Evolutionary conservation across 148 eudicot genomes (phyloP).

Genomic region (Nyssa sinensis): DNA sequence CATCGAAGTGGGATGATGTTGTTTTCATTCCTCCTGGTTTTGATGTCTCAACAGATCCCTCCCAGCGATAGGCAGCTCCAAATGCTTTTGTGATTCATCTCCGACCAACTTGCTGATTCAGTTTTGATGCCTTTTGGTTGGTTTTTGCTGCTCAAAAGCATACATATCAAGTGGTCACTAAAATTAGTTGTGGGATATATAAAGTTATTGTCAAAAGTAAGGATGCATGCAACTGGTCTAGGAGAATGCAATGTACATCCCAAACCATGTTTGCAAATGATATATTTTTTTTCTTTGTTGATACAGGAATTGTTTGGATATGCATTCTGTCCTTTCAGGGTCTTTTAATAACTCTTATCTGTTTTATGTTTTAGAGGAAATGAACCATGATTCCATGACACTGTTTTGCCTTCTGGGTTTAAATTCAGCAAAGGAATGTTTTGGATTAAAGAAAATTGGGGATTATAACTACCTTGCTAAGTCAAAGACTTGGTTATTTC

Average conservation of each 20-base stretch:
- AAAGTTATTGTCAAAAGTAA: neutral
- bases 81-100: neutral
- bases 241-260: too few species aligned
- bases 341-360: neutral
- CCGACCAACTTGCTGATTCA: neutral
- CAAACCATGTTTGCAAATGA: neutral
- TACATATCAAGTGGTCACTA: neutral
- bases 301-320: neutral
- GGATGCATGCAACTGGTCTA: neutral
- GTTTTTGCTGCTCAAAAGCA: neutral
- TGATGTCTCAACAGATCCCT: conserved; percentile 61
- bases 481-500: too few species aligned
- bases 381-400: neutral
- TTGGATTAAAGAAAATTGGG: too few species aligned
- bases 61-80: conserved; percentile 13
- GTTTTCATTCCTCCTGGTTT: conserved; percentile 97
- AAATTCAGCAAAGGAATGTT: neutral
- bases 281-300: neutral
- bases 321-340: neutral
- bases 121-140: neutral
- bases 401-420: neutral
- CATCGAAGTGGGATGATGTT: conserved; percentile 70
- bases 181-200: neutral
- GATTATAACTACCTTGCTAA: too few species aligned
- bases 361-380: neutral